Conservation (phyloP, 2,329 filamentous ascomycete species). For the Aspergillus fumigatus region DNA sequence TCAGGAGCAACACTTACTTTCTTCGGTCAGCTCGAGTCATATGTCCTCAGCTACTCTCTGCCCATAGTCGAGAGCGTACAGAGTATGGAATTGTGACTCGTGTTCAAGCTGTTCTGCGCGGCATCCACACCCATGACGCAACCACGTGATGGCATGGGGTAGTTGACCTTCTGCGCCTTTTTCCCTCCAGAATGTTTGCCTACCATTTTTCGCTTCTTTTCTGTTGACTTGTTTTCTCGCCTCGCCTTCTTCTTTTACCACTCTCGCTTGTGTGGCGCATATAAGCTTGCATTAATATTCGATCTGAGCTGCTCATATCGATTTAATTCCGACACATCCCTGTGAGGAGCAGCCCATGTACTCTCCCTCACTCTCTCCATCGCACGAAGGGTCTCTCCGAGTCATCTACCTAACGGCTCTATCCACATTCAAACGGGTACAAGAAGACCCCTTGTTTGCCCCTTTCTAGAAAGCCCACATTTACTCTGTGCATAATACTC, state of each 20-base stretch:
- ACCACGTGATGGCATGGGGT: conserved; percentile 28
- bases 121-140: conserved; percentile 31
- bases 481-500: neutral
- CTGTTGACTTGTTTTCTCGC: conserved; percentile 6
- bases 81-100: neutral
- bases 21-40: neutral
- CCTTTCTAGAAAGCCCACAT: neutral
- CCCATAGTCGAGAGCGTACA: neutral
- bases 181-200: conserved; percentile 1
- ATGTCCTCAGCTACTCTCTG: neutral
- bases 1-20: neutral
- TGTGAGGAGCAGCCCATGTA: conserved; percentile 8
- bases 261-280: conserved; percentile 4
- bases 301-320: conserved; percentile 11
- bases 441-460: neutral
- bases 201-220: neutral
- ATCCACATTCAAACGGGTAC: neutral
- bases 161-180: conserved; percentile 23
- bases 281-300: conserved; percentile 3
- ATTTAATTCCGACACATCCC: conserved; percentile 2
- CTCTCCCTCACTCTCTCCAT: conserved; percentile 1
- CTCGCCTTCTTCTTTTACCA: conserved; percentile 8
- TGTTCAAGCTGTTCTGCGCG: conserved; percentile 13
- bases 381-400: neutral
- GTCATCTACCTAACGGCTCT: neutral